phyloP scores from a whole-genome alignment of 257 asterid genomes.

The Solanum rostratum region DNA sequence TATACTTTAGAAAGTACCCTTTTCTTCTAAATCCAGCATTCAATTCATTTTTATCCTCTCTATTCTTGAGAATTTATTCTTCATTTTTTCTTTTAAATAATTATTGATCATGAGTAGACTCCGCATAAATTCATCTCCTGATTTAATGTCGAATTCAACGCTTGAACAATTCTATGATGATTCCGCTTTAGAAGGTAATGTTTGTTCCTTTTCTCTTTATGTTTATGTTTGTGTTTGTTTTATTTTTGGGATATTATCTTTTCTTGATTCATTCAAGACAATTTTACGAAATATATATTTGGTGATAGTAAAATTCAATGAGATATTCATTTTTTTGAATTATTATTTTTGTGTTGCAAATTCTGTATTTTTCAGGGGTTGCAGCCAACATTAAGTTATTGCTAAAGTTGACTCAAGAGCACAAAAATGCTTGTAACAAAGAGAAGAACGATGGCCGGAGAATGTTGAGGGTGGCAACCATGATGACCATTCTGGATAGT shows the following conservation, averaged over 20 bases:
- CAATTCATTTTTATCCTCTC: background rate
- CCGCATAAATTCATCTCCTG: slow-evolving; percentile 40
- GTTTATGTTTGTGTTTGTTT: background rate
- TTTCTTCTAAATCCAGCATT: slow-evolving; percentile 8
- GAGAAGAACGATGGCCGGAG: slow-evolving; percentile 53
- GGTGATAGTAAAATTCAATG: background rate
- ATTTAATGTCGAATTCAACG: slow-evolving; percentile 14
- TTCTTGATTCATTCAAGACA: background rate
- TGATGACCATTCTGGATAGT: slow-evolving; percentile 72
- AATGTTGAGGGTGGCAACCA: slow-evolving; percentile 87
- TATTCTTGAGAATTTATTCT: background rate
- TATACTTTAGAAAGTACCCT: slow-evolving; percentile 4
- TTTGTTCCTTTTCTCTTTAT: background rate
- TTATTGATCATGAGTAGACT: slow-evolving; percentile 23
- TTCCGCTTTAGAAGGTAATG: slow-evolving; percentile 63
- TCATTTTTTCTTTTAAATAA: slow-evolving; percentile 4
- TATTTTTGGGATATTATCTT: background rate
- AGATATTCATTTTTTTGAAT: background rate
- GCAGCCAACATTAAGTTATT: slow-evolving; percentile 60
- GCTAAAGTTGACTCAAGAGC: slow-evolving; percentile 62
- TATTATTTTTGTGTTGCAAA: background rate
- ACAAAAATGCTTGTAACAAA: slow-evolving; percentile 52
- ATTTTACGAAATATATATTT: background rate
- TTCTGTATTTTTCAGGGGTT: slow-evolving; percentile 33
- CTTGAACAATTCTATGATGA: slow-evolving; percentile 32